These are phyloP conservation scores for Cydonia oblonga DNA, from an alignment of 331 rosid genomes.

Conservation along the genomic window DNA sequence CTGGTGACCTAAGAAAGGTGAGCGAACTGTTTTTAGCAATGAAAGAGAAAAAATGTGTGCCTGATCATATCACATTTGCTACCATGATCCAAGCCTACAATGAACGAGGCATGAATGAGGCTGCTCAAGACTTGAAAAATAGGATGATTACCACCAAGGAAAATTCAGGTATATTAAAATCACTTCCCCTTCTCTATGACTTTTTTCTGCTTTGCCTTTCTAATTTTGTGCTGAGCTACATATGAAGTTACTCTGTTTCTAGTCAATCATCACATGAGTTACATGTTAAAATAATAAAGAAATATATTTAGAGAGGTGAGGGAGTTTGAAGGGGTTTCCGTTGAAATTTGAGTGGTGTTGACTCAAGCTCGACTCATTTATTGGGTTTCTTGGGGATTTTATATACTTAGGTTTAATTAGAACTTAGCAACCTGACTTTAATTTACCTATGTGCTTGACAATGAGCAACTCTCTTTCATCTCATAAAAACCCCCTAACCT, in stretches of 20 bases:
- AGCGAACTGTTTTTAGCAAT: constrained; percentile 47
- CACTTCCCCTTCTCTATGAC: background rate
- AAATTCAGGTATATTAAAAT: constrained; percentile 28
- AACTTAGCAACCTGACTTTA: background rate
- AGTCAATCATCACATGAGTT: background rate
- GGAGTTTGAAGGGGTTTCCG: too few relatives aligned
- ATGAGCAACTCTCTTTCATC: background rate
- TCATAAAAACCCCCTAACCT: background rate
- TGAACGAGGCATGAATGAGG: constrained; percentile 58
- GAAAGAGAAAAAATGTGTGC: constrained; percentile 57
- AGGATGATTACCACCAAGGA: constrained; percentile 33
- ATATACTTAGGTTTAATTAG: background rate
- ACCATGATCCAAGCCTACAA: constrained; percentile 65
- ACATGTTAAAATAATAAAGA: background rate
- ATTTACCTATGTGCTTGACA: background rate
- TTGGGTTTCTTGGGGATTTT: background rate
- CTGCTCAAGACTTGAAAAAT: constrained; percentile 44
- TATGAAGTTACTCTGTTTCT: background rate
- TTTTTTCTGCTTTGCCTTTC: constrained; percentile 1
- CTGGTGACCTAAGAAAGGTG: constrained; percentile 58
- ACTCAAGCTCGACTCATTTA: too few relatives aligned
- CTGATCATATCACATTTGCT: constrained; percentile 54
- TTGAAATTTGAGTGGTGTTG: background rate
- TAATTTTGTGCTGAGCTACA: background rate
- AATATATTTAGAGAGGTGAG: background rate